A percentile compares a stretch with the other conserved stretches of the same genome.
Evolutionary conservation across 208 protist species (phyloP).

Genomic region (Acanthamoeba healyi): DNA sequence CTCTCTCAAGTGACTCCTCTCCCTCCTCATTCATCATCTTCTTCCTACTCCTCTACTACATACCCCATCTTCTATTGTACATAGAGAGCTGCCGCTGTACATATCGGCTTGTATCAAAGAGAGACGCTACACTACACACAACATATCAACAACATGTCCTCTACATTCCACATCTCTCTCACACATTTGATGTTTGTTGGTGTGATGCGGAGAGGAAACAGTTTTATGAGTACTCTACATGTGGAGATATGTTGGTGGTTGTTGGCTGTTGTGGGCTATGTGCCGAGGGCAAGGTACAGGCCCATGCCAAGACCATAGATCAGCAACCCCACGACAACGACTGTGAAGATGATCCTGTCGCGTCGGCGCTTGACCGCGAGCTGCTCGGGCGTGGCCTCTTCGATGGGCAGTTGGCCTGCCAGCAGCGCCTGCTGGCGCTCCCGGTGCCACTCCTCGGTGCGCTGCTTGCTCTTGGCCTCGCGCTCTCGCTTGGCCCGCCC

Average conservation of each 20-base stretch:
- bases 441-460: background rate
- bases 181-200: background rate
- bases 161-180: background rate
- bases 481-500: no score
- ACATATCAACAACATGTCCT: background rate
- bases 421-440: background rate
- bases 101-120: background rate
- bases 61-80: background rate
- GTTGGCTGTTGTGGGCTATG: no score
- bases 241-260: no score
- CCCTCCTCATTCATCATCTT: no score
- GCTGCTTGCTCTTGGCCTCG: background rate
- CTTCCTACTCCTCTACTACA: no score
- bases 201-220: no score
- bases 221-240: no score
- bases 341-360: background rate
- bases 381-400: background rate
- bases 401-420: background rate
- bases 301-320: background rate
- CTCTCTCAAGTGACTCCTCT: conserved; percentile 22
- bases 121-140: no score
- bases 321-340: background rate
- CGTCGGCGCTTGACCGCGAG: background rate
- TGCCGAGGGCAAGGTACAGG: background rate
- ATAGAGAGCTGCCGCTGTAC: conserved; percentile 34